phyloP scores from a whole-genome alignment of 306 rosid genomes.

The Canavalia gladiata region DNA sequence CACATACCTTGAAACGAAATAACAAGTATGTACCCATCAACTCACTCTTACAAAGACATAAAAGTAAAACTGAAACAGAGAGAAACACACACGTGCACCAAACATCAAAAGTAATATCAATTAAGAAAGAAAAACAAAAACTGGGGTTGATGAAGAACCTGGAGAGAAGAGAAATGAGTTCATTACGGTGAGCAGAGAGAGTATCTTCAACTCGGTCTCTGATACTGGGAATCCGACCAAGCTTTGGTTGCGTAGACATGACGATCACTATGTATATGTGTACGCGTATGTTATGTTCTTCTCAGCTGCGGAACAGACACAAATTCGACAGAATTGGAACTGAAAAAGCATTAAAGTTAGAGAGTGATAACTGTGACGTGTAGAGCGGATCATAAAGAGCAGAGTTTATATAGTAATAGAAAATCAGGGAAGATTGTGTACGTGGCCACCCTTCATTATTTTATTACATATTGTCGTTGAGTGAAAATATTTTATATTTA shows the following conservation, averaged over 20 bases:
- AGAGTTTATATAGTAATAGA: slow-evolving; percentile 31
- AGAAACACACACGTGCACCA: neutral
- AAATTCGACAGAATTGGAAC: neutral
- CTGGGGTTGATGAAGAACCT: slow-evolving; percentile 58
- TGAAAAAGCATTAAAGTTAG: neutral
- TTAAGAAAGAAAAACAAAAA: neutral
- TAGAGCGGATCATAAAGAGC: neutral
- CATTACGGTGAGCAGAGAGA: slow-evolving; percentile 87
- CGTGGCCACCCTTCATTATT: slow-evolving; percentile 41
- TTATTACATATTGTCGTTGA: neutral
- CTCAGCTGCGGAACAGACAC: neutral
- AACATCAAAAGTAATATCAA: neutral
- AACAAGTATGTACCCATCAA: neutral
- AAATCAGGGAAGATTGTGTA: neutral
- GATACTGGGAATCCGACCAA: slow-evolving; percentile 69
- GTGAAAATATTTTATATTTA: neutral
- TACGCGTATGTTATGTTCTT: neutral
- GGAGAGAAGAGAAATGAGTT: slow-evolving; percentile 87
- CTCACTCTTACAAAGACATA: neutral
- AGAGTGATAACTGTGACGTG: slow-evolving; percentile 20
- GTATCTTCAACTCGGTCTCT: slow-evolving; percentile 86
- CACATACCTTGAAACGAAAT: slow-evolving; percentile 67
- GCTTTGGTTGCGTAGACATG: slow-evolving; percentile 65
- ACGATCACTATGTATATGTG: slow-evolving; percentile 27
- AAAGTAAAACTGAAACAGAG: neutral